Evolutionary conservation across 208 protist species (phyloP), one percentile per base, ranked within the genome.

Genomic region (Leishmania guyanensis): DNA sequence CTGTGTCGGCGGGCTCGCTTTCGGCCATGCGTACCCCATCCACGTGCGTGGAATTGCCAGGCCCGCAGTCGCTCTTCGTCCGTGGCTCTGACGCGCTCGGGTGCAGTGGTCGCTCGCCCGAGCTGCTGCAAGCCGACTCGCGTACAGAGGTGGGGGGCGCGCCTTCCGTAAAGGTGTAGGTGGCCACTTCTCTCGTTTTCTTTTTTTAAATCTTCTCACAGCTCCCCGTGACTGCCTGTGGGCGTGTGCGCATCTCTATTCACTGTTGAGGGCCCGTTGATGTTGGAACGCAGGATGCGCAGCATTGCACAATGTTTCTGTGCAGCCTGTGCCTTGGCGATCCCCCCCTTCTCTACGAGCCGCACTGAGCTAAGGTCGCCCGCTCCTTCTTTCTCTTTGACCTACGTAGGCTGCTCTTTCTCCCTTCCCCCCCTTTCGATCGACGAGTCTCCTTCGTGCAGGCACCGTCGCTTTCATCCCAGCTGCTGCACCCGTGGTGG

Each of bases 1-100:
- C 78, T 26, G 36, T 2, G 2, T 36, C 75, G 0, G 56, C 58
- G 26, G 75, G 29, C 53, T 62, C 51, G 29, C 36, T 62, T 12
- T 33, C 77, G 20, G 51, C 29, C 29, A 58, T 64, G 81, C 81
- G 81, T 54, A 80, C 54, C 5, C 60, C 70, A 53, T 60, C 76
- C n/a, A 73, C 81, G 43, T 85, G 82, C 48, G 82, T 79, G 64
- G 82, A 81, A 74, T 58, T 77, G 26, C 82, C 82, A 39, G 82
- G 82, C 16, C 77, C 82, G 14, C 82, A 82, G 82, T 85, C 82
- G 43, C 77, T 85, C 5, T 85, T 85, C 43, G 33, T 85, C 48
- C 77, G 78, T 3, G 62, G 77, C 48, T 36, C 68, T 8, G 77
- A 79, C 4, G 58, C 72, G 17, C 65, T 79, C 5, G 77, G 77